Conservation (phyloP, 371 early-diverging fungal genomes). For the Mortierella sp. region DNA sequence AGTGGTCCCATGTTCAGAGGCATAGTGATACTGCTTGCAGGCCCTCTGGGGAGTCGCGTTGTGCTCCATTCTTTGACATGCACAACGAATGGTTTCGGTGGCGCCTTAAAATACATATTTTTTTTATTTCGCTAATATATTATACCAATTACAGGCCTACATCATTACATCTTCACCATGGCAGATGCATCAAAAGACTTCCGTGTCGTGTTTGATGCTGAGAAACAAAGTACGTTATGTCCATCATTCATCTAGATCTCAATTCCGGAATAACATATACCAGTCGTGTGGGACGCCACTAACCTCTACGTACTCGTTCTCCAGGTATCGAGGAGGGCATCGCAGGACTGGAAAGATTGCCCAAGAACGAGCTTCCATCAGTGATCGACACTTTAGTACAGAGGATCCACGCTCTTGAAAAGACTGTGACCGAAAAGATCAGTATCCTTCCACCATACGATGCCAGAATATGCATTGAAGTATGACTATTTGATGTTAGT, state of each 20-base stretch:
- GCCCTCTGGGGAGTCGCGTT: slow-evolving; percentile 2
- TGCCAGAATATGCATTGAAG: slow-evolving; percentile 64
- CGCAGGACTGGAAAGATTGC: slow-evolving; percentile 25
- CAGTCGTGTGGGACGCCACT: no score
- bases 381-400: slow-evolving; percentile 59
- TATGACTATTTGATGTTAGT: background rate
- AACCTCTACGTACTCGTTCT: no score
- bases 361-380: slow-evolving; percentile 46
- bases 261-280: no score
- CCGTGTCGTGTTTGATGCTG: slow-evolving; percentile 31
- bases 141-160: background rate
- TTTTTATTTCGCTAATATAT: background rate
- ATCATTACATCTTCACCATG: slow-evolving; percentile 5
- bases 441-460: slow-evolving; percentile 73
- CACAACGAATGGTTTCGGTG: no score
- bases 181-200: slow-evolving; percentile 37
- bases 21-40: slow-evolving; percentile 32
- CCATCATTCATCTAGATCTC: no score
- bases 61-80: background rate
- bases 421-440: slow-evolving; percentile 67
- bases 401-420: slow-evolving; percentile 65
- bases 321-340: slow-evolving; percentile 58
- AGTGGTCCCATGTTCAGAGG: slow-evolving; percentile 1
- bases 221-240: slow-evolving; percentile 23
- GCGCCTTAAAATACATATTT: background rate